Evolutionary conservation across 1,284 basidiomycete genomes (phyloP), one percentile per base, ranked within the genome.

Genomic region (Sanghuangporus weigelae): DNA sequence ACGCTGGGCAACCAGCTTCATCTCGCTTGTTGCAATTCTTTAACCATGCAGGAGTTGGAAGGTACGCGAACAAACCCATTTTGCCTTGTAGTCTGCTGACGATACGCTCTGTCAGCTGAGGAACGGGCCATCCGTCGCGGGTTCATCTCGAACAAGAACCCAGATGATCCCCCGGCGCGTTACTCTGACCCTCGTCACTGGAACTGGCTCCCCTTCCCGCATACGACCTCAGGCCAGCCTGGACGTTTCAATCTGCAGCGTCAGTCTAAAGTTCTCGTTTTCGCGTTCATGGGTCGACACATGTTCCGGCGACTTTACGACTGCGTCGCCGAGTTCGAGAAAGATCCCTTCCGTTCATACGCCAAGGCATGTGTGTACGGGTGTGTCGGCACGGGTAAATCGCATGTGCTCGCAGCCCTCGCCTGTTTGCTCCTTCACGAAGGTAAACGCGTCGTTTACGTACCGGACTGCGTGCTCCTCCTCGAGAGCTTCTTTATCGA

Each of bases 211-310:
- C 62, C 62, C n/a, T 63, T 53, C 26, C 62, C 61, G n/a, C 62
- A 63, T 31, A 63, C 56, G 38, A 63, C 56, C 11, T 46, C 62
- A 2, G 62, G 62, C 11, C 62, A 63, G 35, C 62, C 62, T 21
- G 38, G 21, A 8, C 62, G 62, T 1, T 63, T 63, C 57, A 63
- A 54, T 53, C 56, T 63, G 16, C 56, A 58, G 40, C 44, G 56
- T 11, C 62, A 63, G 38, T 42, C 35, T n/a, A 63, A 63, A 44
- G 57, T 59, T n/a, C 31, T 63, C 7, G 62, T 63, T n/a, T 64
- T 64, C 48, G 54, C 59, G 16, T 64, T 64, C 46, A 64, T 64
- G 50, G 63, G 63, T 12, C 59, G 63, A 7, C 53, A 61, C 39
- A n/a, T 61, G 54, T 64, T 64, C 31, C 59, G 59, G 19, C 46